Conservation (phyloP, 2,329 filamentous ascomycete genomes). For the Neodidymelliopsis sp. region DNA sequence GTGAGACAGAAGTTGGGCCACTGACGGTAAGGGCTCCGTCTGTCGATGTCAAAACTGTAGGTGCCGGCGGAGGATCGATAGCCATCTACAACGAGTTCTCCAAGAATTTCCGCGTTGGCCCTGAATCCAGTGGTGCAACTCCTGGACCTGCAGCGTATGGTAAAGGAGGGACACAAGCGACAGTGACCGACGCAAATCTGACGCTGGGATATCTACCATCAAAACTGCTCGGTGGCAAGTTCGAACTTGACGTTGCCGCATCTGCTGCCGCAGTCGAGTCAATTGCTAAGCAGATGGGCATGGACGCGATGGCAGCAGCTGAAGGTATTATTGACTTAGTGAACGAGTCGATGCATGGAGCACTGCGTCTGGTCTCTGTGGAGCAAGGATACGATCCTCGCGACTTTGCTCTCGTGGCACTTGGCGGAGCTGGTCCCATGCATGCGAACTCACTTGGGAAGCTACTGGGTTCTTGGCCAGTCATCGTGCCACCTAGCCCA, state of each 20-base stretch:
- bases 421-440: constrained; percentile 61
- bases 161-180: constrained; percentile 56
- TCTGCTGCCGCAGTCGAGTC: constrained; percentile 53
- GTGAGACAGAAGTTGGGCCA: constrained; percentile 56
- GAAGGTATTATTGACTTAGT: constrained; percentile 59
- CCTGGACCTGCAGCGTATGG: constrained; percentile 61
- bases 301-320: constrained; percentile 53
- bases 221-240: constrained; percentile 56
- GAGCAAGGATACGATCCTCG: constrained; percentile 61
- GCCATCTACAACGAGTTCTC: constrained; percentile 58
- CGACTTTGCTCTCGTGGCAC: constrained; percentile 60
- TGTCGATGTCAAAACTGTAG: constrained; percentile 59
- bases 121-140: constrained; percentile 58
- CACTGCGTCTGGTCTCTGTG: constrained; percentile 59
- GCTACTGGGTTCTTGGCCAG: constrained; percentile 59
- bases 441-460: constrained; percentile 60
- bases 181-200: constrained; percentile 60
- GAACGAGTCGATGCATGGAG: constrained; percentile 62
- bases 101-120: constrained; percentile 58
- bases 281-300: constrained; percentile 57
- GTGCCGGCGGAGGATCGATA: constrained; percentile 60
- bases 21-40: constrained; percentile 57
- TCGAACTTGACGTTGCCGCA: constrained; percentile 54
- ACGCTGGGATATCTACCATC: constrained; percentile 58
- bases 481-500: constrained; percentile 61